Percentiles rank a stretch among this genome's conserved stretches.
These are phyloP conservation scores for Metroxylon sagu DNA, from an alignment of 176 grass and related monocot genomes.

Conservation along the genomic window DNA sequence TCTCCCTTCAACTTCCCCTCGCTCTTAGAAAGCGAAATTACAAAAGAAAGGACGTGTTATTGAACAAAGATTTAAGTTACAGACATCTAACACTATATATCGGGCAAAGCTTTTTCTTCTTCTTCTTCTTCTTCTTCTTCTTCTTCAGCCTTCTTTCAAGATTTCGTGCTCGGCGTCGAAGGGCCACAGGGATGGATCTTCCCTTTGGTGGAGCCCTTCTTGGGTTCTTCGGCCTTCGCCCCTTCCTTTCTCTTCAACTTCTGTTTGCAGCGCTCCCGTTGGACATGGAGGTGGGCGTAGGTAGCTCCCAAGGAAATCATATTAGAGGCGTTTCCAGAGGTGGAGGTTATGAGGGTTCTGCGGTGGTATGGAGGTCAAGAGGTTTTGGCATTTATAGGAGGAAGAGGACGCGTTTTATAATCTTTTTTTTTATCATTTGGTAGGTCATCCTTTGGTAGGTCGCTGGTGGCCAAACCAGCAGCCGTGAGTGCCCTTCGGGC, in stretches of 20 bases:
- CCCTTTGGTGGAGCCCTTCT: not conserved
- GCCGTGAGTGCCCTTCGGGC: not conserved
- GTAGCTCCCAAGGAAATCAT: slow-evolving; percentile 26
- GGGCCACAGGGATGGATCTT: slow-evolving; percentile 10
- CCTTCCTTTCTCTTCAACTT: slow-evolving; percentile 18
- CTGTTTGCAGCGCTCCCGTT: slow-evolving; percentile 23
- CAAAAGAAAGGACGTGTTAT: no score
- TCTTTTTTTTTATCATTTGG: no score
- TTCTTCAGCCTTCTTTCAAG: no score
- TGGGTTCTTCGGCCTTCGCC: not conserved
- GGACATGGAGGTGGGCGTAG: slow-evolving; percentile 25
- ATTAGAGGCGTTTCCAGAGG: no score
- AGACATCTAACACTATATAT: no score
- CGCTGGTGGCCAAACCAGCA: not conserved
- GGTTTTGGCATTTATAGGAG: not conserved
- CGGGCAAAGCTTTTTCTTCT: no score
- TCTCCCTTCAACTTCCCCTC: no score
- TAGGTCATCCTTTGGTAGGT: no score
- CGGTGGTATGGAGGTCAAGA: not conserved
- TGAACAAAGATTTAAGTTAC: no score
- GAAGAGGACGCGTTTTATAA: not conserved
- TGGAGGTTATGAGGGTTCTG: not conserved
- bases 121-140: no score
- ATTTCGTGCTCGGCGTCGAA: no score
- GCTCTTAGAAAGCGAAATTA: no score